Evolutionary conservation across 345 rosid genomes (phyloP).

Genomic region (Bretschneidera sinensis): DNA sequence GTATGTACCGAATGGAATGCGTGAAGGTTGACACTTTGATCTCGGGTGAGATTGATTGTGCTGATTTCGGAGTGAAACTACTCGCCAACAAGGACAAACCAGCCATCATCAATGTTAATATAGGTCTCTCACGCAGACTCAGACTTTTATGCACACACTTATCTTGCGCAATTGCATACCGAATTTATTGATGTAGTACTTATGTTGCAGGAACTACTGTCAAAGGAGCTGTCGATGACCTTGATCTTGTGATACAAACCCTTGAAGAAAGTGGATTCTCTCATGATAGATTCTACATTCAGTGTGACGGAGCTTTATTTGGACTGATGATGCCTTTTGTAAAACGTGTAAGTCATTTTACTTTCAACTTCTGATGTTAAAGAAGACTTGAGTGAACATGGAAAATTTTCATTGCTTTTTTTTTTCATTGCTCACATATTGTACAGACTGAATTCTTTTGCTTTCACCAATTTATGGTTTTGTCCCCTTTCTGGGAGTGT

Average conservation of each 20-base stretch:
- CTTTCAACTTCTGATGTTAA: background rate
- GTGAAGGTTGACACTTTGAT: constrained; percentile 63
- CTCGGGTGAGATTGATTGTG: constrained; percentile 89
- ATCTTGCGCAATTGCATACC: background rate
- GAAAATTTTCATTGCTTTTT: background rate
- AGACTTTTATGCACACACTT: background rate
- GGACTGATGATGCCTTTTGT: constrained; percentile 99
- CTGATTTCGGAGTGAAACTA: constrained; percentile 57
- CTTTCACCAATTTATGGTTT: background rate
- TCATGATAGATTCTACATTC: constrained; percentile 81
- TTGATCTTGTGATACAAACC: constrained; percentile 83
- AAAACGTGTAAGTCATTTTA: constrained; percentile 53
- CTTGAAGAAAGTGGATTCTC: constrained; percentile 82
- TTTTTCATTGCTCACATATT: background rate
- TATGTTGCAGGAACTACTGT: constrained; percentile 73
- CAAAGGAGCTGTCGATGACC: constrained; percentile 97
- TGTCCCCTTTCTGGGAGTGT: background rate
- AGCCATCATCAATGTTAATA: constrained; percentile 84
- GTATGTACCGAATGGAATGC: constrained; percentile 94
- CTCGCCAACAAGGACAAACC: constrained; percentile 87
- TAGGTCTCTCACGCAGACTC: constrained; percentile 41
- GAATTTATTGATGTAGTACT: background rate
- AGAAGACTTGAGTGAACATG: background rate
- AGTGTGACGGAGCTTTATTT: constrained; percentile 95
- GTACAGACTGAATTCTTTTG: background rate